Conservation (phyloP, 2,329 filamentous ascomycete genomes). For the Stagonosporopsis tanaceti region DNA sequence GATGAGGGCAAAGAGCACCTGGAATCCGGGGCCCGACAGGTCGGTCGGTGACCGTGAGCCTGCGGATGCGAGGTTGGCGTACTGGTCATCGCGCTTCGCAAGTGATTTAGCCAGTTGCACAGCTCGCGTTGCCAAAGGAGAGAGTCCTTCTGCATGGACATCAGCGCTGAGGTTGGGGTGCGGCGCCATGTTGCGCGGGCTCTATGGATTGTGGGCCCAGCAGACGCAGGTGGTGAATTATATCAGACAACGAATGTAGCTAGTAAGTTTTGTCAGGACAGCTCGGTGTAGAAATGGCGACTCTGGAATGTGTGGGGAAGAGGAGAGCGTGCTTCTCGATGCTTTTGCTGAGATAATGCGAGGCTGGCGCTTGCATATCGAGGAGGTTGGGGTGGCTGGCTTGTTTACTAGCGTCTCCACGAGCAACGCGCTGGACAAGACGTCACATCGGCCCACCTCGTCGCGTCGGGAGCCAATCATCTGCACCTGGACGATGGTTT, state of each 20-base stretch:
- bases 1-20: slow-evolving; percentile 86
- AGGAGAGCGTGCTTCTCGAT: slow-evolving; percentile 12
- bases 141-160: slow-evolving; percentile 29
- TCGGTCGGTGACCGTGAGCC: slow-evolving; percentile 48
- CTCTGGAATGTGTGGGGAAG: slow-evolving; percentile 20
- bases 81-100: slow-evolving; percentile 35
- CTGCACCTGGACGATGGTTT: neutral
- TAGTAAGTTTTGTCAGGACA: slow-evolving; percentile 1
- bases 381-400: slow-evolving; percentile 17
- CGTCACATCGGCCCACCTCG: slow-evolving; percentile 4
- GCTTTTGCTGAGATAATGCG: slow-evolving; percentile 13
- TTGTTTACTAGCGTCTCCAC: slow-evolving; percentile 16
- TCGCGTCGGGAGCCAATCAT: slow-evolving; percentile 6
- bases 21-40: slow-evolving; percentile 68
- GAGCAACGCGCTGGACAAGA: slow-evolving; percentile 4
- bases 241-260: slow-evolving; percentile 17
- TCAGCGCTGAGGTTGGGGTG: slow-evolving; percentile 36
- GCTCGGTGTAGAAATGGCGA: slow-evolving; percentile 13
- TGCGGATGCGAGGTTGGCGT: slow-evolving; percentile 36
- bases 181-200: slow-evolving; percentile 41
- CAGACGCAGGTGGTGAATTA: slow-evolving; percentile 19
- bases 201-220: slow-evolving; percentile 18
- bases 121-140: slow-evolving; percentile 42
- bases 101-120: slow-evolving; percentile 40
- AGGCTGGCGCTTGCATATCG: slow-evolving; percentile 16